Conservation (phyloP, 1,139 yeast species). For the Groenewaldozyma auringiensis region DNA sequence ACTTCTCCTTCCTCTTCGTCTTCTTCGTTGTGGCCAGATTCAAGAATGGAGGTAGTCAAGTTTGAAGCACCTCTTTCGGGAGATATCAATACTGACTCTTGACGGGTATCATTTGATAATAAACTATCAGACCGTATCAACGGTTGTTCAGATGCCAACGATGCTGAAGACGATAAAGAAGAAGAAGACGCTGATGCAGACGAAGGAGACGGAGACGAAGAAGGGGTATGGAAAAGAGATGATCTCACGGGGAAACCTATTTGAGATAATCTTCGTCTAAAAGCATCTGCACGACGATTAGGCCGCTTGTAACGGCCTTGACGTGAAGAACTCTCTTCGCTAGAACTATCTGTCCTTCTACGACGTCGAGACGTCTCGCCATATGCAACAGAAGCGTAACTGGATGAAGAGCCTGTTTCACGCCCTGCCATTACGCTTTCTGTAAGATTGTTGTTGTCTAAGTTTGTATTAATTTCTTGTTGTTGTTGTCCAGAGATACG, state of each 20-base stretch:
- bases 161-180: not conserved
- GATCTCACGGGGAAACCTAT: conserved; percentile 2
- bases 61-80: not conserved
- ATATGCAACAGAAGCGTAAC: not conserved
- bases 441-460: too few species aligned
- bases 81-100: not conserved
- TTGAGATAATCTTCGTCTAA: not conserved
- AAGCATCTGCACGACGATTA: conserved; percentile 1
- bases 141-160: not conserved
- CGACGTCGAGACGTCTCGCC: conserved; percentile 4
- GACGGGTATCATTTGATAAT: not conserved
- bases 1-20: not conserved
- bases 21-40: not conserved
- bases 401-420: too few species aligned
- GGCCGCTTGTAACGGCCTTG: conserved; percentile 6
- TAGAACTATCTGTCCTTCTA: conserved; percentile 4
- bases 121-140: not conserved
- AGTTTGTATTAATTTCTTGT: too few species aligned
- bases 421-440: too few species aligned
- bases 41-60: not conserved
- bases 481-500: too few species aligned
- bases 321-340: conserved; percentile 2
- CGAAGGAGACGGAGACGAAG: conserved; percentile 6
- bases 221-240: conserved; percentile 5
- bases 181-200: conserved; percentile 5